phyloP scores from a whole-genome alignment of 164 flowering plant genomes.

The Vitis cinerea region DNA sequence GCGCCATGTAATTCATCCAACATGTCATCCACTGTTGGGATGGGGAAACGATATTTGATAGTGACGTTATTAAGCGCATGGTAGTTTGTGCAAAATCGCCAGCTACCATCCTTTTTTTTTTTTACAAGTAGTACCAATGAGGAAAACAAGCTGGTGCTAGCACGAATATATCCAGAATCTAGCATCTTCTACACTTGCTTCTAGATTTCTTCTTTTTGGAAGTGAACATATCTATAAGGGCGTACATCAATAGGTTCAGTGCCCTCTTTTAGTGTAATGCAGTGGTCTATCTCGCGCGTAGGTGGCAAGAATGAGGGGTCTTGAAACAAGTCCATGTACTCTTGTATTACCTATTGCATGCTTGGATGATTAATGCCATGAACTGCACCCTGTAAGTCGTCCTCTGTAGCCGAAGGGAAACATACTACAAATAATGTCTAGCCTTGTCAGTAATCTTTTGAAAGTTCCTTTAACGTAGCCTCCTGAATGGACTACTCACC shows the following conservation, averaged over 20 bases:
- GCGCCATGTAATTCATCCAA: no score
- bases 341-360: no score
- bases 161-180: no score
- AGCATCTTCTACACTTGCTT: slow-evolving; percentile 3
- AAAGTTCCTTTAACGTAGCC: no score
- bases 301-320: slow-evolving; percentile 6
- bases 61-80: not conserved
- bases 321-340: not conserved
- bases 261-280: not conserved
- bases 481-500: no score
- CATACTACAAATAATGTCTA: no score
- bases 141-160: not conserved
- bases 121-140: not conserved
- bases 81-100: no score
- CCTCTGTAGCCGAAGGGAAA: no score
- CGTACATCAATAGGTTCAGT: not conserved
- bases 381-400: no score
- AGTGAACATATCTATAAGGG: slow-evolving; percentile 4
- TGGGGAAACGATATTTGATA: not conserved
- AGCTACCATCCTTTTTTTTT: not conserved
- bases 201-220: slow-evolving; percentile 10
- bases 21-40: no score
- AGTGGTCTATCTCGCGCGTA: not conserved
- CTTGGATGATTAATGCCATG: no score
- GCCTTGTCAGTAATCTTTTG: no score